A percentile compares a stretch with the other conserved stretches of the same genome.
Conservation (phyloP, 441 rosid genomes). For the Eruca vesicaria region DNA sequence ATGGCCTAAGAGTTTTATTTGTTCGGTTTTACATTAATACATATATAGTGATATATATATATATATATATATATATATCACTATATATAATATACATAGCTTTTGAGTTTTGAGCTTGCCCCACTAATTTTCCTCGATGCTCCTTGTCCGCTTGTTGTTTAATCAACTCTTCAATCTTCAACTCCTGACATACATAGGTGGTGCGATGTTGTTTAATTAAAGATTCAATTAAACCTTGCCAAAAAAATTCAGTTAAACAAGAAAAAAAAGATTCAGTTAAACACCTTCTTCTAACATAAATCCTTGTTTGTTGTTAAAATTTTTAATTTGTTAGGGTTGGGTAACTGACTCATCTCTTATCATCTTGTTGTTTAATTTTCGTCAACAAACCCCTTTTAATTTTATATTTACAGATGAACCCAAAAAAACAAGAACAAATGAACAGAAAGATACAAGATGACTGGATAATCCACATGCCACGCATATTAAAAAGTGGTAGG, state of each 20-base stretch:
- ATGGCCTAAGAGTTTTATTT: background rate
- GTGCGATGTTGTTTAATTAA: background rate
- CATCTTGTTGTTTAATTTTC: background rate
- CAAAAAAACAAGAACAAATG: conserved; percentile 3
- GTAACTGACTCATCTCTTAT: background rate
- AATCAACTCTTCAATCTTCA: background rate
- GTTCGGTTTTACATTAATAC: no score
- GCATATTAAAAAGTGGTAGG: background rate
- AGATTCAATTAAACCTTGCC: background rate
- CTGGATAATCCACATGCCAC: background rate
- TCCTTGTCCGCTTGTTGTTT: background rate
- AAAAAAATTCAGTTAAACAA: no score
- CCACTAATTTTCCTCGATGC: background rate
- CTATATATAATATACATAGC: background rate
- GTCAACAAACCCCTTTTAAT: background rate
- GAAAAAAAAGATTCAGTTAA: background rate
- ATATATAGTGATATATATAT: no score
- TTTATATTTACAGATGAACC: background rate
- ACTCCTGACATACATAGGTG: background rate
- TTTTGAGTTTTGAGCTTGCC: background rate
- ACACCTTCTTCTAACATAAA: background rate
- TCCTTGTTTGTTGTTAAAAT: background rate
- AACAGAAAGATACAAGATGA: background rate
- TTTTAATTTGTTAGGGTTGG: background rate
- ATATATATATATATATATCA: no score